Percentiles rank a stretch among this genome's conserved stretches.
Conservation (phyloP, 2,329 filamentous ascomycete genomes). For the Neonectria magnoliae region DNA sequence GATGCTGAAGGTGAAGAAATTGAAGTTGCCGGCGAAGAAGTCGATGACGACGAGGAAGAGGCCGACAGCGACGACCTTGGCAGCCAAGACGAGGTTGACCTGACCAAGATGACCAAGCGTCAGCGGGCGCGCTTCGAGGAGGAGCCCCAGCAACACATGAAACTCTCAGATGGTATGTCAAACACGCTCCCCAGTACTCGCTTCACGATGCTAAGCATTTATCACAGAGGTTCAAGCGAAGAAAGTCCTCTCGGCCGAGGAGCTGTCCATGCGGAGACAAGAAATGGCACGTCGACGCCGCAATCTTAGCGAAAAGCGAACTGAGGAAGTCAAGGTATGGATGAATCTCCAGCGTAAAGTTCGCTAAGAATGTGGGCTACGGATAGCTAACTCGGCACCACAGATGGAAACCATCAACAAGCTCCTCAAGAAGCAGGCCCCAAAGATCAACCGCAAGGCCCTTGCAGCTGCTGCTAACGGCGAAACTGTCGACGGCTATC, state of each 20-base stretch:
- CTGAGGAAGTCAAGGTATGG: constrained; percentile 70
- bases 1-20: constrained; percentile 60
- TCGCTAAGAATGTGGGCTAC: constrained; percentile 10
- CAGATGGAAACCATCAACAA: constrained; percentile 94
- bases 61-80: constrained; percentile 56
- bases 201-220: constrained; percentile 17
- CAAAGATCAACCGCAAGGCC: constrained; percentile 72
- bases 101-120: constrained; percentile 69
- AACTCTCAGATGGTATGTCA: constrained; percentile 66
- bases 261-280: constrained; percentile 69
- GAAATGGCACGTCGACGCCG: constrained; percentile 70
- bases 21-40: constrained; percentile 54
- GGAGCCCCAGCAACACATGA: constrained; percentile 64
- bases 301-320: constrained; percentile 72
- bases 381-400: constrained; percentile 10
- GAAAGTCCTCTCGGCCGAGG: constrained; percentile 69
- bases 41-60: constrained; percentile 54
- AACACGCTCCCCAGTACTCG: not conserved
- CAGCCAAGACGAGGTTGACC: constrained; percentile 62
- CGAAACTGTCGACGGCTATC: constrained; percentile 57
- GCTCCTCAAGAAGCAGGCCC: constrained; percentile 84
- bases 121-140: constrained; percentile 70
- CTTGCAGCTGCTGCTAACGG: constrained; percentile 47
- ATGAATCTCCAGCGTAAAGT: not conserved
- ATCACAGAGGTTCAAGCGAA: constrained; percentile 69